Percentiles rank a stretch among this genome's conserved stretches.
phyloP scores from a whole-genome alignment of 495 filamentous ascomycete species.

The Neurospora discreta region DNA sequence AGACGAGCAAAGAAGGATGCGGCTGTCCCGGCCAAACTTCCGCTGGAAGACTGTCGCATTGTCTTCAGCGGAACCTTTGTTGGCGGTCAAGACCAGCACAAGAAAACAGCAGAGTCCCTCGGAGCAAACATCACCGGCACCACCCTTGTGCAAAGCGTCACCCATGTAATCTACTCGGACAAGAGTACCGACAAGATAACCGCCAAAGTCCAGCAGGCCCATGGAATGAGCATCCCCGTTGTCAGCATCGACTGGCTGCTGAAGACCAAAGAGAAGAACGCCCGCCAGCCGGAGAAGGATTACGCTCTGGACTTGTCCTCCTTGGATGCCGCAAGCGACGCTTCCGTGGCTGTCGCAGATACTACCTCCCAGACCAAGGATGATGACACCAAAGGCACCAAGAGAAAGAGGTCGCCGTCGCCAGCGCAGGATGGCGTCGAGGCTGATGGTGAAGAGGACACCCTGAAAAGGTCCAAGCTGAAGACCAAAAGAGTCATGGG shows the following conservation, averaged over 20 bases:
- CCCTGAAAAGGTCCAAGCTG: constrained; percentile 5
- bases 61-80: constrained; percentile 53
- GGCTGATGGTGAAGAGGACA: constrained; percentile 1
- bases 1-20: constrained; percentile 16
- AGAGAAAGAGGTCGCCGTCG: constrained; percentile 15
- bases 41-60: constrained; percentile 37
- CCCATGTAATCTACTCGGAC: constrained; percentile 48
- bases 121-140: constrained; percentile 37
- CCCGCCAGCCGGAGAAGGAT: constrained; percentile 22
- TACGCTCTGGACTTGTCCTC: constrained; percentile 1
- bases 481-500: constrained; percentile 21
- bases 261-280: constrained; percentile 33
- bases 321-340: background rate
- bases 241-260: constrained; percentile 54
- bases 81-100: constrained; percentile 31
- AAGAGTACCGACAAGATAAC: constrained; percentile 41
- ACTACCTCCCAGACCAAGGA: constrained; percentile 1
- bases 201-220: constrained; percentile 39
- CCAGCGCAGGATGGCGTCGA: background rate
- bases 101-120: constrained; percentile 33
- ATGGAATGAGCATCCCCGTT: constrained; percentile 38
- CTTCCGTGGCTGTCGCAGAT: background rate
- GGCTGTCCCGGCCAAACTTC: constrained; percentile 11
- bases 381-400: background rate
- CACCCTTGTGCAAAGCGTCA: constrained; percentile 38